These are phyloP conservation scores for Cryptosporidium ryanae DNA, from an alignment of 169 alveolate species.

Conservation along the genomic window DNA sequence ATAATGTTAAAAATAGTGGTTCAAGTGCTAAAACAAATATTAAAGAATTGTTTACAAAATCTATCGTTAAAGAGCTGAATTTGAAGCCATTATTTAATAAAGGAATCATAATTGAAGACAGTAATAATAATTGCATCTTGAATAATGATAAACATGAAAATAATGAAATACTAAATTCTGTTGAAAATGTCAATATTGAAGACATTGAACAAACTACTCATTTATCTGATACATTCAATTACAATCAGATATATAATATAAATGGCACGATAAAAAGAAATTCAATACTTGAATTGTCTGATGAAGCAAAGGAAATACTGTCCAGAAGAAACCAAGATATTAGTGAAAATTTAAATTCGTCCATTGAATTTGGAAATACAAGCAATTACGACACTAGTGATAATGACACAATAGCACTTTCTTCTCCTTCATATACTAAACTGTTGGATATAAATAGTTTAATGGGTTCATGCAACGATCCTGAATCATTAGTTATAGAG, in stretches of 20 bases:
- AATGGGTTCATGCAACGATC: neutral
- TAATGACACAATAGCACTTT: constrained; percentile 57
- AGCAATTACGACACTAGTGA: constrained; percentile 15
- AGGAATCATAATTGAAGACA: neutral
- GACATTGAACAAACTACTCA: constrained; percentile 30
- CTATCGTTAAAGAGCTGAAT: constrained; percentile 46
- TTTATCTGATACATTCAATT: constrained; percentile 9
- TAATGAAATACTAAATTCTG: neutral
- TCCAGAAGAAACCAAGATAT: neutral
- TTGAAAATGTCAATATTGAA: neutral
- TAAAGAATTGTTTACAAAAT: constrained; percentile 35
- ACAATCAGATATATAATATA: neutral
- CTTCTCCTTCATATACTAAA: constrained; percentile 69
- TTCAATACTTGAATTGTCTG: constrained; percentile 27
- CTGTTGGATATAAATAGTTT: constrained; percentile 27
- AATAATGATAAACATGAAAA: neutral
- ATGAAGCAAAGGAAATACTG: constrained; percentile 58
- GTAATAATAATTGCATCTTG: constrained; percentile 11
- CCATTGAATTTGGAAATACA: neutral
- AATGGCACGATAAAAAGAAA: neutral
- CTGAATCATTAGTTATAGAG: neutral
- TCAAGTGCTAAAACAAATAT: neutral
- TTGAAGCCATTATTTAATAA: constrained; percentile 55
- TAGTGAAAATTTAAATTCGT: neutral
- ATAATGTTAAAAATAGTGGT: neutral